Evolutionary conservation across 345 rosid species (phyloP).

Genomic region (Populus euphratica): DNA sequence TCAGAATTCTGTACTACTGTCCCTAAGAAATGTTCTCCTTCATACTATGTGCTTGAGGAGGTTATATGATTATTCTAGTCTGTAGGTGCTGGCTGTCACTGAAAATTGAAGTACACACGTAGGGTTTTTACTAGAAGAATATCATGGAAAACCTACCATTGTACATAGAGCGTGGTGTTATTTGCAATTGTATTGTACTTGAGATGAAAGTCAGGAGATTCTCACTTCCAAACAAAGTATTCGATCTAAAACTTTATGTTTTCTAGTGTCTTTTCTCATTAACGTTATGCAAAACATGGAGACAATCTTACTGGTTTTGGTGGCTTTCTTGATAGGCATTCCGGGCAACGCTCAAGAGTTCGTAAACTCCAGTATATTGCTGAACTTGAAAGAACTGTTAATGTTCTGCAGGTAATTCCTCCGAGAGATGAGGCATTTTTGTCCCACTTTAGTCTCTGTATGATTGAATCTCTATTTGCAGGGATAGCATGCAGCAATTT

Average conservation of each 20-base stretch:
- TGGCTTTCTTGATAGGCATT: conserved; percentile 41
- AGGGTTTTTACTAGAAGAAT: not conserved
- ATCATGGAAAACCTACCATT: not conserved
- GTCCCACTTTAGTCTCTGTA: not conserved
- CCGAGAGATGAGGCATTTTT: not conserved
- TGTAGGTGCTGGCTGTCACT: not conserved
- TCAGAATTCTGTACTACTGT: not conserved
- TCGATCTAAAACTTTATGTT: not conserved
- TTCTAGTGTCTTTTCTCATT: not conserved
- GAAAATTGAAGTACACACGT: not conserved
- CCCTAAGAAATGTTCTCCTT: not conserved
- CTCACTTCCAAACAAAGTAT: not conserved
- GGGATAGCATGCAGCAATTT: not conserved
- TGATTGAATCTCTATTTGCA: not conserved
- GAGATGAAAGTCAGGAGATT: not conserved
- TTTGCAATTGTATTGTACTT: not conserved
- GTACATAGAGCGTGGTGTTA: not conserved
- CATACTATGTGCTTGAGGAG: not conserved
- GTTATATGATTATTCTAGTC: not conserved
- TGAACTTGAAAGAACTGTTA: conserved; percentile 71
- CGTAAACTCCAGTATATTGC: conserved; percentile 81
- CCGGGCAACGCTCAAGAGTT: conserved; percentile 81
- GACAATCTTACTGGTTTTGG: not conserved
- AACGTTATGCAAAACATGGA: not conserved
- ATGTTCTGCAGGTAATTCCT: conserved; percentile 54